These are phyloP conservation scores for Phytophthora chlamydospora DNA, from an alignment of 352 stramenopile species.

Conservation along the genomic window DNA sequence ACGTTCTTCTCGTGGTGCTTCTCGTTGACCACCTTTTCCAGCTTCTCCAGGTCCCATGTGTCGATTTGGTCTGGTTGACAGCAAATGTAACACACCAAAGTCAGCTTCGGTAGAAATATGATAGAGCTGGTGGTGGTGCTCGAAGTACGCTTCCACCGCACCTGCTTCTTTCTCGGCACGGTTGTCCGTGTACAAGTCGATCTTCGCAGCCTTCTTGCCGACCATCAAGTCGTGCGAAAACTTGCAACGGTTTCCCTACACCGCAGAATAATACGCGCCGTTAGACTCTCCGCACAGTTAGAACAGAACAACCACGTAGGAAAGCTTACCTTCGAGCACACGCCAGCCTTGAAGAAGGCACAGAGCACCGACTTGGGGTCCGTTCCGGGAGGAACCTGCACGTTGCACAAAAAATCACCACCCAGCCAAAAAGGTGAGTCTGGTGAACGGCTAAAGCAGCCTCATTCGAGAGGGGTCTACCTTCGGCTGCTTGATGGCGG, in stretches of 20 bases:
- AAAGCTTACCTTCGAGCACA: conserved; percentile 78
- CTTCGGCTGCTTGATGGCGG: conserved; percentile 89
- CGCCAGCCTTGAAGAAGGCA: conserved; percentile 89
- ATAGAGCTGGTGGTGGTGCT: neutral
- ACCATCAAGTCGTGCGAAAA: conserved; percentile 91
- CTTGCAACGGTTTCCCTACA: conserved; percentile 85
- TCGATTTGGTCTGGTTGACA: conserved; percentile 73
- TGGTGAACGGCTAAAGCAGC: neutral
- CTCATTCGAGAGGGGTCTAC: conserved; percentile 23
- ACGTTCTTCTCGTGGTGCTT: conserved; percentile 85
- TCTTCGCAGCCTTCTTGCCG: conserved; percentile 88
- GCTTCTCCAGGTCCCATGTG: conserved; percentile 87
- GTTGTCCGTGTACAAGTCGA: conserved; percentile 88
- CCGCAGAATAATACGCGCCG: conserved; percentile 3
- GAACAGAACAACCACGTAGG: neutral
- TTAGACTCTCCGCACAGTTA: neutral
- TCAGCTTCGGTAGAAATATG: neutral
- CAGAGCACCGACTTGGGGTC: conserved; percentile 91
- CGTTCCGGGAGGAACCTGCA: conserved; percentile 82
- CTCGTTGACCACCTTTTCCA: conserved; percentile 86
- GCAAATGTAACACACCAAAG: neutral
- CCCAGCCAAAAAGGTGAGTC: conserved; percentile 7
- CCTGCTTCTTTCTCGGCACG: conserved; percentile 72
- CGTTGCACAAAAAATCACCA: conserved; percentile 7
- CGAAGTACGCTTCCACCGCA: conserved; percentile 1